Percentiles rank a stretch among this genome's conserved stretches.
Evolutionary conservation across 1,139 yeast genomes (phyloP).

Genomic region (Ogataea hybrid): DNA sequence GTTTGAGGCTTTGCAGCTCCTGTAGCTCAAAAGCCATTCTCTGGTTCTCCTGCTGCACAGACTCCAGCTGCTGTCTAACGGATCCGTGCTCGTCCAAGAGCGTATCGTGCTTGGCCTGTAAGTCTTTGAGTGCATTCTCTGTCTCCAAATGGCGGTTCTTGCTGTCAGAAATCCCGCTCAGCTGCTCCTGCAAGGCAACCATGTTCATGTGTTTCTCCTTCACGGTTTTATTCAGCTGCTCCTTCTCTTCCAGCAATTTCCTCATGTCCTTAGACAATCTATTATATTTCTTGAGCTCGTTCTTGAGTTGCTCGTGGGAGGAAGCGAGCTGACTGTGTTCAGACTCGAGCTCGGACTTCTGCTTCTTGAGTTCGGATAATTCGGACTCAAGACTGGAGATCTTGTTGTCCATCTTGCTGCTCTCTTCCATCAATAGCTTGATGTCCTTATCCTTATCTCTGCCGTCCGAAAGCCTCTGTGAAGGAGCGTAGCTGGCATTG

Average conservation of each 20-base stretch:
- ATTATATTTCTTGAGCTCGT: constrained; percentile 8
- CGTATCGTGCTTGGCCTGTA: constrained; percentile 7
- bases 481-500: not conserved
- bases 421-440: constrained; percentile 38
- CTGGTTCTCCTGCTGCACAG: constrained; percentile 11
- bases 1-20: constrained; percentile 8
- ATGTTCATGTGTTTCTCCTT: constrained; percentile 9
- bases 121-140: constrained; percentile 1
- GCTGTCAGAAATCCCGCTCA: constrained; percentile 19
- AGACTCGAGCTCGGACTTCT: constrained; percentile 11
- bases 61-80: constrained; percentile 5
- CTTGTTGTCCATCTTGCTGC: constrained; percentile 40
- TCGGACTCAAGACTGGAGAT: constrained; percentile 37
- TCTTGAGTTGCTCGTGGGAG: constrained; percentile 7
- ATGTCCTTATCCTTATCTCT: constrained; percentile 37
- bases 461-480: constrained; percentile 15
- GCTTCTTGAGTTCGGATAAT: constrained; percentile 20
- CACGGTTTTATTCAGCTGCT: constrained; percentile 8
- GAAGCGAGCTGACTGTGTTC: constrained; percentile 28
- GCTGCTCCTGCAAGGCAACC: constrained; percentile 23
- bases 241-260: constrained; percentile 8
- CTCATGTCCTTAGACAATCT: constrained; percentile 10
- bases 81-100: constrained; percentile 3
- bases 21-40: constrained; percentile 9
- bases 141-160: not conserved